phyloP scores from a whole-genome alignment of 1,139 yeast species.

The Candida anutae region DNA sequence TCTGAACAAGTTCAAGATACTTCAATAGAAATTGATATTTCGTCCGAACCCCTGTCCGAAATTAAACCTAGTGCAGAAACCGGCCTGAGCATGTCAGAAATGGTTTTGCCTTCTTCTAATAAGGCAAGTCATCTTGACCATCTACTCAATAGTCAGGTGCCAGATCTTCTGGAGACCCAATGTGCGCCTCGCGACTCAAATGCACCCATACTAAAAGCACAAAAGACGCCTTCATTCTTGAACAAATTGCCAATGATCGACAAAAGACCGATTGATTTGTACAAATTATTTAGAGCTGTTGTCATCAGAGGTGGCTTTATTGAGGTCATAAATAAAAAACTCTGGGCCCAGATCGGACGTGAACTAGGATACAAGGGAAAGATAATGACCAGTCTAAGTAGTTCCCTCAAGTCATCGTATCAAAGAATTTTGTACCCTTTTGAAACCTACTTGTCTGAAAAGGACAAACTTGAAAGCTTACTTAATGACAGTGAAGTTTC shows the following conservation, averaged over 20 bases:
- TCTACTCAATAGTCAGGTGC: too few species aligned
- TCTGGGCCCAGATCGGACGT: slow-evolving; percentile 65
- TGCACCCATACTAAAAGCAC: slow-evolving; percentile 5
- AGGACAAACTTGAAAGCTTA: slow-evolving; percentile 3
- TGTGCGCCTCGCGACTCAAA: neutral
- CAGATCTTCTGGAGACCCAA: too few species aligned
- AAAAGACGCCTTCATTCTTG: slow-evolving; percentile 6
- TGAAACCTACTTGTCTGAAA: slow-evolving; percentile 17
- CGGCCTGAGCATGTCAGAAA: neutral
- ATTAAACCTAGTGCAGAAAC: neutral
- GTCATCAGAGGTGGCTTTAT: slow-evolving; percentile 51
- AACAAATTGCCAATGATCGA: slow-evolving; percentile 45
- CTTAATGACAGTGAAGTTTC: neutral
- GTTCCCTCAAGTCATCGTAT: slow-evolving; percentile 57
- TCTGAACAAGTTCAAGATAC: neutral
- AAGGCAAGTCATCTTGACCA: slow-evolving; percentile 12
- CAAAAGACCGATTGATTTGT: slow-evolving; percentile 49
- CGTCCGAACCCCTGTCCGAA: neutral
- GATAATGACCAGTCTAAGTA: slow-evolving; percentile 62
- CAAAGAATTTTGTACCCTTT: slow-evolving; percentile 28
- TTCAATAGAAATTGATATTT: neutral
- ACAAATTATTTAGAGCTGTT: slow-evolving; percentile 43
- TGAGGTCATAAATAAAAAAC: slow-evolving; percentile 44
- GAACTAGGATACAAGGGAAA: slow-evolving; percentile 70
- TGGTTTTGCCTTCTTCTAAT: neutral